phyloP scores from a whole-genome alignment of 2,329 filamentous ascomycete genomes.

The Clonostachys solani region DNA sequence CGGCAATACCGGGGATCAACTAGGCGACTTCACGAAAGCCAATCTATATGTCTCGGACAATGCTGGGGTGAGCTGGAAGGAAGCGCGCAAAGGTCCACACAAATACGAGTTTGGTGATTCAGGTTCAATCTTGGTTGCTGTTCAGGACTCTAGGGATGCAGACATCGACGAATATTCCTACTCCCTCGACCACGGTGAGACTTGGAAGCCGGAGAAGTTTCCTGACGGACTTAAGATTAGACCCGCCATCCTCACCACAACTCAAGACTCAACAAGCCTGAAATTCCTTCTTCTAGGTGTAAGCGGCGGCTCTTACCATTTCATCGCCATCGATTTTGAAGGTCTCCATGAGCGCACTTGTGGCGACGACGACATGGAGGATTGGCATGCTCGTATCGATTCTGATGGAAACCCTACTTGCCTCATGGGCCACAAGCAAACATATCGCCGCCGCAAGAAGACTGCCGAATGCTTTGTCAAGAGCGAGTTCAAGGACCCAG shows the following conservation, averaged over 20 bases:
- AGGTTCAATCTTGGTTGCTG: constrained; percentile 80
- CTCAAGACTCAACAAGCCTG: constrained; percentile 85
- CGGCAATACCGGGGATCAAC: constrained; percentile 77
- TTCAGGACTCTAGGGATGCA: constrained; percentile 67
- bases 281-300: constrained; percentile 81
- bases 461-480: constrained; percentile 86
- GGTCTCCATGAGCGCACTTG: constrained; percentile 79
- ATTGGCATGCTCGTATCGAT: constrained; percentile 82
- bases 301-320: constrained; percentile 46
- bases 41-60: constrained; percentile 87
- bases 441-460: constrained; percentile 79
- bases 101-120: constrained; percentile 97
- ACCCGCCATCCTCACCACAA: constrained; percentile 76
- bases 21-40: constrained; percentile 68
- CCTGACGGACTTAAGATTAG: constrained; percentile 62
- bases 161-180: constrained; percentile 59
- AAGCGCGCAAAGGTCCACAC: constrained; percentile 74
- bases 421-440: constrained; percentile 94
- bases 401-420: constrained; percentile 78
- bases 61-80: constrained; percentile 80
- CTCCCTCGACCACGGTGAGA: constrained; percentile 84
- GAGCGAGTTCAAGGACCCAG: constrained; percentile 75
- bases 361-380: constrained; percentile 72
- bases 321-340: constrained; percentile 80
- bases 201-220: constrained; percentile 71